Percentiles rank a stretch among this genome's conserved stretches.
phyloP scores from a whole-genome alignment of 2,329 filamentous ascomycete genomes.

The Parastagonospora nodorum region DNA sequence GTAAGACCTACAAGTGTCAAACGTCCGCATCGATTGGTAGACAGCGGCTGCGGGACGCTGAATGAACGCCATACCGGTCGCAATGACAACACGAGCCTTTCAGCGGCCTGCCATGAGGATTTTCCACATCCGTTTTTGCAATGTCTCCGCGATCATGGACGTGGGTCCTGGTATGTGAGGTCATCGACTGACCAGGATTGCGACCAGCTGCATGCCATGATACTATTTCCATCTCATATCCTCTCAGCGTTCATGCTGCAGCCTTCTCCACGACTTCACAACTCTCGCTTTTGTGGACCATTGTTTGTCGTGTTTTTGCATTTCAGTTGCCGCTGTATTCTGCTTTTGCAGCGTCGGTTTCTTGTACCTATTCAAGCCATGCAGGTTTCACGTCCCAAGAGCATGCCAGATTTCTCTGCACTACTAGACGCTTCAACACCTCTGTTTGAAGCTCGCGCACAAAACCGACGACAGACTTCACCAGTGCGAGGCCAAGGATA shows the following conservation, averaged over 20 bases:
- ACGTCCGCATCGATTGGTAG: neutral
- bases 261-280: neutral
- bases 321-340: neutral
- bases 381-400: slow-evolving; percentile 37
- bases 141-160: slow-evolving; percentile 5
- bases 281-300: neutral
- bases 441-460: slow-evolving; percentile 28
- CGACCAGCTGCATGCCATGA: slow-evolving; percentile 26
- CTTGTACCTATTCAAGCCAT: neutral
- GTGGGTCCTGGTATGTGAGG: slow-evolving; percentile 29
- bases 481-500: slow-evolving; percentile 23
- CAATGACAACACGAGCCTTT: neutral
- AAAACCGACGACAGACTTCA: slow-evolving; percentile 25
- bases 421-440: slow-evolving; percentile 38
- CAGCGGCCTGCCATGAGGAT: neutral
- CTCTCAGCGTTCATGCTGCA: slow-evolving; percentile 1
- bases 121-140: neutral
- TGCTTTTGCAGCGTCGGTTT: neutral
- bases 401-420: slow-evolving; percentile 41
- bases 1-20: slow-evolving; percentile 1
- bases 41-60: neutral
- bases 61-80: neutral
- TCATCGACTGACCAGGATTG: slow-evolving; percentile 41
- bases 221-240: slow-evolving; percentile 18
- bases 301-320: slow-evolving; percentile 1